These are phyloP conservation scores for Cryphonectria nitschkei DNA, from an alignment of 2,329 filamentous ascomycete genomes.

Conservation along the genomic window DNA sequence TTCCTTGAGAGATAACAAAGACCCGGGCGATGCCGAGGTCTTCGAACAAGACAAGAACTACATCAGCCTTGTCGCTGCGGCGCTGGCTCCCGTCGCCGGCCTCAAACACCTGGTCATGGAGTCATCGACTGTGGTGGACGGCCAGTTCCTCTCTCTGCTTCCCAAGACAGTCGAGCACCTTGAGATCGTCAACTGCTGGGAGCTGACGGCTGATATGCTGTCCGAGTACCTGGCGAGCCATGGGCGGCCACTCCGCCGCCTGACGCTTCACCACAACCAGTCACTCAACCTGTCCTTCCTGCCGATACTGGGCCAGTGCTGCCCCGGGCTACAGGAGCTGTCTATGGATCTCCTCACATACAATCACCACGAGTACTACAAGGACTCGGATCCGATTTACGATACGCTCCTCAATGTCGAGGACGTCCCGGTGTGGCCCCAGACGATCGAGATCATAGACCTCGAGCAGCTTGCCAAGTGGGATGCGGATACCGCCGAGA, in stretches of 20 bases:
- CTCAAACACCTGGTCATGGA: conserved; percentile 74
- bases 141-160: conserved; percentile 68
- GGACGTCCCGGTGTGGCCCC: conserved; percentile 79
- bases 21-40: conserved; percentile 44
- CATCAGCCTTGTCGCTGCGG: conserved; percentile 47
- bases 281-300: conserved; percentile 78
- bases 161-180: conserved; percentile 69
- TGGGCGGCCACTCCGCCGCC: conserved; percentile 66
- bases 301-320: conserved; percentile 64
- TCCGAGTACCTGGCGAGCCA: conserved; percentile 67
- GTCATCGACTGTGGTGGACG: conserved; percentile 73
- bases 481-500: conserved; percentile 69
- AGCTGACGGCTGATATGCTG: conserved; percentile 70
- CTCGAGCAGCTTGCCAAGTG: conserved; percentile 79
- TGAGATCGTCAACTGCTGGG: conserved; percentile 78
- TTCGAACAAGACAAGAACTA: conserved; percentile 39
- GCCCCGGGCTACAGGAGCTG: conserved; percentile 71
- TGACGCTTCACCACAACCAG: conserved; percentile 79
- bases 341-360: conserved; percentile 81
- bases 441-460: conserved; percentile 70
- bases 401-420: conserved; percentile 64
- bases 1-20: conserved; percentile 47
- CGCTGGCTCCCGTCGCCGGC: conserved; percentile 57
- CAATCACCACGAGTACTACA: conserved; percentile 67
- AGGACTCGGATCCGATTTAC: conserved; percentile 77